Base-by-base conservation (phyloP, 495 filamentous ascomycete species). In the Lasiosphaeria hispida region DNA sequence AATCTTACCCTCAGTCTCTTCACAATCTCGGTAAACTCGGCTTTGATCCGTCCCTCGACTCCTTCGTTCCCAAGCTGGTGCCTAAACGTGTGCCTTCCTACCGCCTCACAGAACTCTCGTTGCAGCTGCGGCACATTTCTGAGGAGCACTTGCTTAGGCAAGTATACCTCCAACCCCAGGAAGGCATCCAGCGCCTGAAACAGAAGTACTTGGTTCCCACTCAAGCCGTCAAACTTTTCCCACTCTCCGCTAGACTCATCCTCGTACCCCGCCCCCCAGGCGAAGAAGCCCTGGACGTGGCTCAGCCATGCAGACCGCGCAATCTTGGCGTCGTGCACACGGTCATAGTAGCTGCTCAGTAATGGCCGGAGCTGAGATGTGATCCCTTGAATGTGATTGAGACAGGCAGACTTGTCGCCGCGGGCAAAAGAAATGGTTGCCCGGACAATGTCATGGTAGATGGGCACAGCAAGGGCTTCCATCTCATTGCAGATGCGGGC, bases 131-230 rank as follows among this genome's bases (percentile, higher is more conserved):
- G 72, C 9, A 78, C 63, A 48, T 74, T 64, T 55, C 60, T 30
- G 19, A 44, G 35, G 48, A 51, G 15, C 19, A 66, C 63, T 30
- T 62, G 53, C 19, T 67, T 57, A 0, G 45, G 41, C 18, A 78
- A 68, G 42, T 79, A 80, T 4, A 58, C 56, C 38, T 74, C 71
- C 10, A 79, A 33, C 3, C 71, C 75, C 13, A 80, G 59, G 48
- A 77, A 77, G 3, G 69, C 70, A 64, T 80, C 77, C 14, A 78
- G 34, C 1, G 66, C 67, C 43, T 74, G 69, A 59, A 78, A 79
- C 15, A 77, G 44, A 39, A 77, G 58, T 8, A 73, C 61, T 23
- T 79, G 72, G 47, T 73, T 77, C 3, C 75, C 77, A 30, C 70
- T 74, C 13, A 78, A 56, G 23, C 77, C 77, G 56, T 79, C 73